Conservation (phyloP, 768 basidiomycete genomes). For the Lanmaoa rubissima region DNA sequence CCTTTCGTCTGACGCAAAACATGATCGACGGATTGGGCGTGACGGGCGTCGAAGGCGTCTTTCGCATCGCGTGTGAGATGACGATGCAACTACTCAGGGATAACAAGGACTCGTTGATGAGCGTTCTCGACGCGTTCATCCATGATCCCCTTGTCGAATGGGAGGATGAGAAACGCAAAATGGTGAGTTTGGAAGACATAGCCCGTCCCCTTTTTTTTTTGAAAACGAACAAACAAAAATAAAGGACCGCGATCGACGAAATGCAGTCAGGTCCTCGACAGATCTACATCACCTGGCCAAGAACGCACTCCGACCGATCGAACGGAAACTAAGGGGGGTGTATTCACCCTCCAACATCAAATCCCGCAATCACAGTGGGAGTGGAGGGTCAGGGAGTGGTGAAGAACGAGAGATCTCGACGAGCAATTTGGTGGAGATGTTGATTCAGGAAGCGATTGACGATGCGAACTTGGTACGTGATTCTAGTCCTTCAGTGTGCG, state of each 20-base stretch:
- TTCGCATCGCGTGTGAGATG: slow-evolving; percentile 88
- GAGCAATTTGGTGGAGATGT: slow-evolving; percentile 83
- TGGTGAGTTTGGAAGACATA: slow-evolving; percentile 36
- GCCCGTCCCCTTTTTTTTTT: too few species aligned
- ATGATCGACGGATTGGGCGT: slow-evolving; percentile 90
- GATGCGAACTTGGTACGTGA: slow-evolving; percentile 60
- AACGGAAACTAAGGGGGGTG: slow-evolving; percentile 76
- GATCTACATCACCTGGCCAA: slow-evolving; percentile 70
- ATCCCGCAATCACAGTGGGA: slow-evolving; percentile 35
- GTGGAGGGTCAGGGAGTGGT: slow-evolving; percentile 18
- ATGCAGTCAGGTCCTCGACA: slow-evolving; percentile 46
- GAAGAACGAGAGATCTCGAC: slow-evolving; percentile 57
- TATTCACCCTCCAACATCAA: slow-evolving; percentile 49
- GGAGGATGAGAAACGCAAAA: slow-evolving; percentile 76
- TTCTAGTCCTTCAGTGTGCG: background rate
- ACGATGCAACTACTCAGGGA: slow-evolving; percentile 83
- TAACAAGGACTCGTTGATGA: slow-evolving; percentile 93
- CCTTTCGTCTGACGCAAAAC: slow-evolving; percentile 94
- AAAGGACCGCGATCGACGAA: slow-evolving; percentile 48
- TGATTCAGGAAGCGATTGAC: slow-evolving; percentile 88
- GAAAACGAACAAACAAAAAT: background rate
- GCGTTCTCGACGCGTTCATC: slow-evolving; percentile 92
- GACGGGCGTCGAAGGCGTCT: slow-evolving; percentile 92
- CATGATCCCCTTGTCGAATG: slow-evolving; percentile 98
- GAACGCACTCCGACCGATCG: slow-evolving; percentile 75